A percentile compares a stretch with the other conserved stretches of the same genome.
Conservation (phyloP, 1,284 basidiomycete genomes). For the Cryptococcus hybrid region DNA sequence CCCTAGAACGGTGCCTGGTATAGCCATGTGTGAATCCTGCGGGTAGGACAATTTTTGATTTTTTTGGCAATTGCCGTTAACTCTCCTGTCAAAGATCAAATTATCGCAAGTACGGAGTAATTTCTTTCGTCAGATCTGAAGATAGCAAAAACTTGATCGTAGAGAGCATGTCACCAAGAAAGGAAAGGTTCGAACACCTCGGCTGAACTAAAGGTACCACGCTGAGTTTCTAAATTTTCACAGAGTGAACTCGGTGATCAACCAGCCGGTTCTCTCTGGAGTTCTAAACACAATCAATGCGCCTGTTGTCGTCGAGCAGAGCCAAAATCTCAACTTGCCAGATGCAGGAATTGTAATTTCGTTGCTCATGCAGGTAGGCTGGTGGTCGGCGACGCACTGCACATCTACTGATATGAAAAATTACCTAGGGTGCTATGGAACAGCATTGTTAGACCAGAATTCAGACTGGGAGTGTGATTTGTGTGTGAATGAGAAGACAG, state of each 20-base stretch:
- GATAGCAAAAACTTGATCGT: too few relatives aligned
- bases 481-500: slow-evolving; percentile 72
- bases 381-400: neutral
- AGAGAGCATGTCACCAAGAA: too few relatives aligned
- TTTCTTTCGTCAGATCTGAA: slow-evolving; percentile 42
- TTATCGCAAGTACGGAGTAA: slow-evolving; percentile 86
- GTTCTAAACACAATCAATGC: slow-evolving; percentile 52
- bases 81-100: slow-evolving; percentile 34
- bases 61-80: too few relatives aligned
- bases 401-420: too few relatives aligned
- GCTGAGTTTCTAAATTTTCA: too few relatives aligned
- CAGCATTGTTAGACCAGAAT: slow-evolving; percentile 59
- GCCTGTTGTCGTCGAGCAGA: slow-evolving; percentile 71
- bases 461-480: slow-evolving; percentile 81
- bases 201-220: too few relatives aligned
- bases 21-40: slow-evolving; percentile 77
- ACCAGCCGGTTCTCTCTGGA: too few relatives aligned
- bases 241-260: too few relatives aligned
- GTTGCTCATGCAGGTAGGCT: slow-evolving; percentile 67
- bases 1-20: slow-evolving; percentile 64
- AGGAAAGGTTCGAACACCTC: too few relatives aligned
- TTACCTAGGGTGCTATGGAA: slow-evolving; percentile 67
- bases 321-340: slow-evolving; percentile 70
- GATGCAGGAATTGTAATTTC: slow-evolving; percentile 74
- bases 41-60: slow-evolving; percentile 57